A percentile compares a stretch with the other conserved stretches of the same genome.
phyloP scores from a whole-genome alignment of 1,284 basidiomycete genomes.

The Microbotryum lychnidis-dioicae region DNA sequence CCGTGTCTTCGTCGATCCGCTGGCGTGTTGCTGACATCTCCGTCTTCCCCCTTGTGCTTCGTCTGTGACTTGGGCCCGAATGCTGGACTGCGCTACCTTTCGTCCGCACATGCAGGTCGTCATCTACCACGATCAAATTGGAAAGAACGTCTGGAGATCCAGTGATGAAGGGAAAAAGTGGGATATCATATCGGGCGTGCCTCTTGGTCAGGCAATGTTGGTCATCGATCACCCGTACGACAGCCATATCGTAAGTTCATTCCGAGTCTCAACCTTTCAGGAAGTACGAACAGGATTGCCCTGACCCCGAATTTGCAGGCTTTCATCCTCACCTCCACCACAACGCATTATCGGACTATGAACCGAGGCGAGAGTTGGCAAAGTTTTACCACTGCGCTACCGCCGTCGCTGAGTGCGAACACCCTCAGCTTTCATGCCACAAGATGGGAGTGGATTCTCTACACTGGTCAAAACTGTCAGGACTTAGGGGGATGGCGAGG shows the following conservation, averaged over 20 bases:
- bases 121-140: constrained; percentile 69
- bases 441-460: constrained; percentile 55
- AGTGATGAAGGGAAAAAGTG: constrained; percentile 84
- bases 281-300: background rate
- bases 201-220: constrained; percentile 55
- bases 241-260: constrained; percentile 56
- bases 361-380: constrained; percentile 81
- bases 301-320: constrained; percentile 49
- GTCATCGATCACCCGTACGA: constrained; percentile 83
- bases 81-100: background rate
- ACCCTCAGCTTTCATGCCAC: constrained; percentile 80
- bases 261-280: background rate
- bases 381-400: constrained; percentile 59
- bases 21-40: too few relatives aligned
- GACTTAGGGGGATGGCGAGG: constrained; percentile 52
- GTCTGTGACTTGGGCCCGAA: constrained; percentile 3
- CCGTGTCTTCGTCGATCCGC: too few relatives aligned
- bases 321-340: constrained; percentile 65
- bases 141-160: constrained; percentile 66
- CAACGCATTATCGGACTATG: constrained; percentile 71
- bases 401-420: constrained; percentile 52
- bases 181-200: constrained; percentile 56
- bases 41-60: too few relatives aligned
- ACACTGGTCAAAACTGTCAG: constrained; percentile 67
- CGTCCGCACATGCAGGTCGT: constrained; percentile 50